Evolutionary conservation across 2,329 filamentous ascomycete genomes (phyloP), one percentile per base, ranked within the genome.

Genomic region (Thermomyces lanuginosus): DNA sequence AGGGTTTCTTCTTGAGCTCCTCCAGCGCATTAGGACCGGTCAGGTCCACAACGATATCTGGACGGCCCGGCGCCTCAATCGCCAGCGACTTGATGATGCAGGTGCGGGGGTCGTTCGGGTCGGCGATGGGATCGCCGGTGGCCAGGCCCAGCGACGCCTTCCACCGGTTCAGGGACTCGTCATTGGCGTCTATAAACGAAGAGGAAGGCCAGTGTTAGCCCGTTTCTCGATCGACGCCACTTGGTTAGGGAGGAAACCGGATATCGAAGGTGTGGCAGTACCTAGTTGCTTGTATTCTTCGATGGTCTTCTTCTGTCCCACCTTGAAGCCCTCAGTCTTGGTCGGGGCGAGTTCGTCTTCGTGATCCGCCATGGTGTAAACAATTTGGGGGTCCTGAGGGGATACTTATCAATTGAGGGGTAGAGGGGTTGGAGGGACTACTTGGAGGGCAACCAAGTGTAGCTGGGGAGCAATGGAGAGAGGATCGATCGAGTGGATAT

Each of bases 221-320:
- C n/a, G n/a, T n/a, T n/a, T n/a, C n/a, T n/a, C n/a, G n/a, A n/a
- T n/a, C n/a, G n/a, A 26, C 12, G 11, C n/a, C 19, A 18, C 15
- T 8, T n/a, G 14, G 10, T 22, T 19, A 11, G 25, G 8, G 11
- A 10, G n/a, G n/a, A 10, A 7, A 24, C 17, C n/a, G 16, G 8
- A 14, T 15, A 14, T 14, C 4, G 8, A 11, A 23, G 11, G 23
- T n/a, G 4, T 4, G 15, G 15, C 10, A 8, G 64, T 64, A 92
- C 83, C 89, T 60, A 98, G 77, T 55, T 92, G 67, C 50, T 86
- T 69, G 61, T 93, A 93, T 58, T 93, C 80, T 38, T 86, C 80
- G 49, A 98, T 68, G 44, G 81, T 91, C 71, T 95, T 92, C 76
- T 93, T 93, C 71, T 93, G 82, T 42, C 82, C 84, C 51, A 93